These are phyloP conservation scores for Pseudogymnoascus sp. DNA, from an alignment of 2,329 filamentous ascomycete genomes.

Conservation along the genomic window DNA sequence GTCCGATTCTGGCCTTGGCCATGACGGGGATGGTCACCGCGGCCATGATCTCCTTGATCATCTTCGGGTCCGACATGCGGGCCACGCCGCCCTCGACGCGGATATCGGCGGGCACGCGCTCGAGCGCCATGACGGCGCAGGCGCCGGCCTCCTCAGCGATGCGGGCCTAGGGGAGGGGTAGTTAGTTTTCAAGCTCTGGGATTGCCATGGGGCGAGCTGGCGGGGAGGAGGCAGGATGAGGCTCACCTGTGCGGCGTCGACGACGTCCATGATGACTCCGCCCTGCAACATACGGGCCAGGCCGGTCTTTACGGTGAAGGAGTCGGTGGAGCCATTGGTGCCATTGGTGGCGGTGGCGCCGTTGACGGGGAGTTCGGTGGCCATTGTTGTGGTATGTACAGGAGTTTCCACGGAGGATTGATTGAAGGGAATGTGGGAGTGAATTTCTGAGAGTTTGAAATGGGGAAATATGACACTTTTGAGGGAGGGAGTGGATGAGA, in stretches of 20 bases:
- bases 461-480: background rate
- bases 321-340: constrained; percentile 27
- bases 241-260: constrained; percentile 65
- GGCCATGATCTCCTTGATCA: constrained; percentile 93
- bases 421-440: background rate
- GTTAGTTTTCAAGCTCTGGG: too few relatives aligned
- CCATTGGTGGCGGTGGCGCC: constrained; percentile 16
- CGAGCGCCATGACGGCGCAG: constrained; percentile 94
- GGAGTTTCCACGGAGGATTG: background rate
- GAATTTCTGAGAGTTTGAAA: background rate
- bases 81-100: constrained; percentile 85
- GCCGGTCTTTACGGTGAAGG: constrained; percentile 85
- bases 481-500: background rate
- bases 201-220: too few relatives aligned
- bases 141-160: constrained; percentile 97
- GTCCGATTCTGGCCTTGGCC: constrained; percentile 96
- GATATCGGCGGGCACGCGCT: constrained; percentile 95
- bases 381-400: constrained; percentile 27
- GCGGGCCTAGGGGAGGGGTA: constrained; percentile 45
- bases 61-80: constrained; percentile 88
- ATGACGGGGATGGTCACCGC: constrained; percentile 97
- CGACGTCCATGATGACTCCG: constrained; percentile 99
- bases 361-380: constrained; percentile 38
- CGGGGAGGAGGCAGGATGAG: too few relatives aligned
- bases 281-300: constrained; percentile 98